Base-by-base conservation (phyloP, 441 rosid species). In the Adansonia rubrostipa region DNA sequence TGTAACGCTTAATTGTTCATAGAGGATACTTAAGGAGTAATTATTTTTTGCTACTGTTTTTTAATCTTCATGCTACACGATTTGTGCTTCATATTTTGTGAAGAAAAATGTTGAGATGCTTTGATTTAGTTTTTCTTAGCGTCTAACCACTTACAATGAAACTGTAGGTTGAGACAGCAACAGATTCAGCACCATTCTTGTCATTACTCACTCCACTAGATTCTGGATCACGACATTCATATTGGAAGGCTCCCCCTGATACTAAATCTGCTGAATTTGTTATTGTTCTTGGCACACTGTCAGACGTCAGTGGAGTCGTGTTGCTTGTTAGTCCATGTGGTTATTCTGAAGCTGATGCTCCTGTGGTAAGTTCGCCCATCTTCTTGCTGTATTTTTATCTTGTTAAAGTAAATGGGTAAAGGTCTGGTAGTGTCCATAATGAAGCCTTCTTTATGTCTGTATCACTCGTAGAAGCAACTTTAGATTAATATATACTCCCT, bases 301-400 rank as follows among this genome's bases (percentile, higher is more conserved):
- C 98, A 48, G 98, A 96, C 85, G 99, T 94, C 82, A 88, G 79
- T 82, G 93, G 94, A 79, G 94, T 94, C 68, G 75, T 93, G 78
- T 82, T 96, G 85, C 92, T 96, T 22, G 91, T 93, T 81, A 93
- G 98, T 89, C 92, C 98, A 36, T 94, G 97, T 80, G 99, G 98
- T 85, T 94, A 93, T 88, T 93, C 98, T 78, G 92, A 78, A 40
- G 88, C 90, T 17, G 98, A 94, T 87, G 83, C 88, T 86, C 99
- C 98, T 79, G 86, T 73, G 1, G 98, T 96, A 87, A 82, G 97
- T 86, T 57, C 81, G 51, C 64, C 60, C 68, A n/a, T 71, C 68
- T 7, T 71, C 74, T 76, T 79, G 48, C 77, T 73, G 33, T 61
- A n/a, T 82, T 81, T 19, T 80, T 73, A 80, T 80, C 80, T 67